Conservation (phyloP, 805 yeast genomes). For the Maudiozyma pseudohumilis region DNA sequence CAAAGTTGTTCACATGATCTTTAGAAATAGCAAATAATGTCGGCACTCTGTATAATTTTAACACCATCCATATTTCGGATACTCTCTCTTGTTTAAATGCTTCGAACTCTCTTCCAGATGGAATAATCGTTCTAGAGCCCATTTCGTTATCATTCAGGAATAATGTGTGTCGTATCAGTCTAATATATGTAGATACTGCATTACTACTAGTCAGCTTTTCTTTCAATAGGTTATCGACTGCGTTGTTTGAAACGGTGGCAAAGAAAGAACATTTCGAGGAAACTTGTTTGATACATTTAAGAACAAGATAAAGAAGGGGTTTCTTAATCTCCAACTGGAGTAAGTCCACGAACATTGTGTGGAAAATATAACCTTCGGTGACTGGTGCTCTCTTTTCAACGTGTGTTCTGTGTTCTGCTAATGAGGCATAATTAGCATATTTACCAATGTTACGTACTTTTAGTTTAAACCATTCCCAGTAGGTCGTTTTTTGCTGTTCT, state of each 20-base stretch:
- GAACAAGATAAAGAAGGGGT: conserved; percentile 28
- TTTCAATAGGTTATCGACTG: conserved; percentile 26
- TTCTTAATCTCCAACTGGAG: conserved; percentile 16
- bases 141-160: conserved; percentile 40
- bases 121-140: conserved; percentile 39
- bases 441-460: background rate
- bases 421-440: conserved; percentile 1
- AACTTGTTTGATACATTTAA: conserved; percentile 11
- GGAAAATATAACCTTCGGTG: conserved; percentile 12
- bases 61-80: conserved; percentile 18
- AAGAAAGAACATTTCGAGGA: background rate
- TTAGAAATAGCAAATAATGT: conserved; percentile 14
- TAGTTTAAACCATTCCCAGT: background rate
- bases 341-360: conserved; percentile 12
- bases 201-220: conserved; percentile 24
- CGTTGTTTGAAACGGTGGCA: background rate
- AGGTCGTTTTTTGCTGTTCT: background rate
- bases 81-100: conserved; percentile 22
- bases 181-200: background rate
- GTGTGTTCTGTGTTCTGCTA: background rate
- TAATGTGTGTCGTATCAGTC: background rate
- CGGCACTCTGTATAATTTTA: conserved; percentile 11
- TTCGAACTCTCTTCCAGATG: conserved; percentile 32
- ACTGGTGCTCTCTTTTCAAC: background rate
- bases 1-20: conserved; percentile 15